Evolutionary conservation across 2,329 filamentous ascomycete genomes (phyloP).

Genomic region (Scedosporium boydii): DNA sequence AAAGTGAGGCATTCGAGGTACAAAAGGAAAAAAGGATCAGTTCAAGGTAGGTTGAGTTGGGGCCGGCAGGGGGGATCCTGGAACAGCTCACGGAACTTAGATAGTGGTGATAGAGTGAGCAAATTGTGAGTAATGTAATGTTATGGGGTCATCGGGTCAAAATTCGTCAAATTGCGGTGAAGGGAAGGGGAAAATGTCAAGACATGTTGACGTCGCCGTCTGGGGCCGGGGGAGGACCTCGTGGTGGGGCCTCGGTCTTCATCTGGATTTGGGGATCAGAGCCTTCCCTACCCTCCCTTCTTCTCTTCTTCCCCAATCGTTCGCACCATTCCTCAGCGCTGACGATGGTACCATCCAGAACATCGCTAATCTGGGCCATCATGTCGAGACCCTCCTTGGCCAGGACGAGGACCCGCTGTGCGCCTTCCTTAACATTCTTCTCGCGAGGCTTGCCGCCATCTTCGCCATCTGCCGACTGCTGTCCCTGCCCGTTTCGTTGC

Average conservation of each 20-base stretch:
- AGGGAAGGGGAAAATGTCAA: constrained; percentile 3
- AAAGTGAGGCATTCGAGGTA: background rate
- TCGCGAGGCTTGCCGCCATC: constrained; percentile 24
- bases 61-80: too few species aligned
- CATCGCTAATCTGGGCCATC: constrained; percentile 81
- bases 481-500: constrained; percentile 15
- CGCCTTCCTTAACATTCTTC: constrained; percentile 42
- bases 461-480: constrained; percentile 25
- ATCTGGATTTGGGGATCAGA: background rate
- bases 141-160: background rate
- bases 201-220: constrained; percentile 19
- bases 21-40: too few species aligned
- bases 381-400: constrained; percentile 89
- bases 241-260: constrained; percentile 11
- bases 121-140: too few species aligned
- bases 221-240: constrained; percentile 14
- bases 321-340: constrained; percentile 91
- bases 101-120: too few species aligned
- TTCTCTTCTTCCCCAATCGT: constrained; percentile 45
- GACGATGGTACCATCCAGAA: constrained; percentile 80
- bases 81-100: too few species aligned
- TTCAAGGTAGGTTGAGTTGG: too few species aligned
- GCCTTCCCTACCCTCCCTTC: background rate
- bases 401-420: constrained; percentile 72
- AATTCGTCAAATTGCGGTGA: background rate